A percentile compares a stretch with the other conserved stretches of the same genome.
Conservation (phyloP, 192 early-diverging fungal species). For the Umbelopsis sp. region DNA sequence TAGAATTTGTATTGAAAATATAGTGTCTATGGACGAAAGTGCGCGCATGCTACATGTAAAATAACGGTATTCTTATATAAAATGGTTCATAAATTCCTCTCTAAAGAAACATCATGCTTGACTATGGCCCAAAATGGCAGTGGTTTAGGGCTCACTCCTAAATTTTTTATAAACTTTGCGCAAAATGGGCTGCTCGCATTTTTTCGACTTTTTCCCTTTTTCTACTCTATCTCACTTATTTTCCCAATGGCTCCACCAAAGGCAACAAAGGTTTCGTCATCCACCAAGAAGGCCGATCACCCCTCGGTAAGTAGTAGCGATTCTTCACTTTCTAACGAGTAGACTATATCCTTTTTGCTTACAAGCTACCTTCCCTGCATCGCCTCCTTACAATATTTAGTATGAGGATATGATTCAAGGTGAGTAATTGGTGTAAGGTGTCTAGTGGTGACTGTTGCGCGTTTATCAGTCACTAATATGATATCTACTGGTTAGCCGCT, state of each 20-base stretch:
- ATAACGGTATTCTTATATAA: not conserved
- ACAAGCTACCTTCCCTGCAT: not conserved
- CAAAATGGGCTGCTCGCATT: not conserved
- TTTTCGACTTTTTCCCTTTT: not conserved
- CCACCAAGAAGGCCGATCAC: conserved; percentile 36
- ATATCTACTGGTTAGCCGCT: conserved; percentile 30
- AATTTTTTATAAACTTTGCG: conserved; percentile 15
- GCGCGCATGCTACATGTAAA: not conserved
- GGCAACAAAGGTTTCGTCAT: conserved; percentile 18
- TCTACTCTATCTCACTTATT: not conserved
- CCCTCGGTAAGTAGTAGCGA: conserved; percentile 25
- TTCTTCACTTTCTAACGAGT: not conserved
- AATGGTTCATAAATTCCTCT: not conserved
- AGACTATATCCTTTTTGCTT: not conserved
- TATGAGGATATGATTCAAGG: conserved; percentile 42
- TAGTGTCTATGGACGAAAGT: not conserved
- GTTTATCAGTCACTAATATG: not conserved
- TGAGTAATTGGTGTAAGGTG: not conserved
- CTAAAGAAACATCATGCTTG: not conserved
- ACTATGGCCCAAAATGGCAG: not conserved
- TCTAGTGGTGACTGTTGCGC: not conserved
- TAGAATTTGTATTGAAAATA: not conserved
- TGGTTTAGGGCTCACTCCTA: not conserved
- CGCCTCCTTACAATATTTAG: conserved; percentile 18
- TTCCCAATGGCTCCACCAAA: conserved; percentile 11